Percentiles rank a stretch among this genome's conserved stretches.
Conservation (phyloP, 148 eudicot genomes). For the Nepenthes mirabilis region DNA sequence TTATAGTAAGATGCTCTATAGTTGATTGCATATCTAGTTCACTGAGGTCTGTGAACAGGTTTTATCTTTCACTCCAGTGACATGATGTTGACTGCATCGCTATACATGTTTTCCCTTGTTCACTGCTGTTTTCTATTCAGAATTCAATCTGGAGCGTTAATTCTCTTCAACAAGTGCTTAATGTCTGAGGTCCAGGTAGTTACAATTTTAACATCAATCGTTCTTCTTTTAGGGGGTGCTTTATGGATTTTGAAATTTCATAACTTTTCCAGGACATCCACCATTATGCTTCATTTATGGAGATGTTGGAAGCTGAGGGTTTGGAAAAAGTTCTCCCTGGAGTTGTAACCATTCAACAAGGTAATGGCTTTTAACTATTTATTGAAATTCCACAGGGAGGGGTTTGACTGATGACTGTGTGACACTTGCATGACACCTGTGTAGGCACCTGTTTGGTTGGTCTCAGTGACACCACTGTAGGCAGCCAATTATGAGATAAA, state of each 20-base stretch:
- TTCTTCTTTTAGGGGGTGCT: background rate
- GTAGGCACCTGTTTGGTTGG: no score
- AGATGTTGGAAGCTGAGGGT: conserved; percentile 70
- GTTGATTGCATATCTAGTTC: no score
- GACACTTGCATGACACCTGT: no score
- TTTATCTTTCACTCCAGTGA: no score
- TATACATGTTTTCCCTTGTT: no score
- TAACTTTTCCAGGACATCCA: conserved; percentile 38
- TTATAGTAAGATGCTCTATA: no score
- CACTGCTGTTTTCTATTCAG: conserved; percentile 12
- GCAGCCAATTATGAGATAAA: no score
- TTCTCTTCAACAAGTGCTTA: conserved; percentile 73
- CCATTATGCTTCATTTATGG: conserved; percentile 50
- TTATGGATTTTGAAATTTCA: background rate
- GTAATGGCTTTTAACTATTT: conserved; percentile 14
- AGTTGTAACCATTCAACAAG: conserved; percentile 56
- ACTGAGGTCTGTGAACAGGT: no score
- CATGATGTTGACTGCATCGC: no score
- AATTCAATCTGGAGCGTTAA: conserved; percentile 46
- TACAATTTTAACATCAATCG: conserved; percentile 2
- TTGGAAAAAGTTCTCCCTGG: conserved; percentile 72
- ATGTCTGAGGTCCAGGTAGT: conserved; percentile 65
- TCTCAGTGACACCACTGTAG: no score
- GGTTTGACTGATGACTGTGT: background rate
- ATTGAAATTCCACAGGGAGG: background rate